phyloP scores from a whole-genome alignment of 805 yeast species.

The Candida namnaoensis region DNA sequence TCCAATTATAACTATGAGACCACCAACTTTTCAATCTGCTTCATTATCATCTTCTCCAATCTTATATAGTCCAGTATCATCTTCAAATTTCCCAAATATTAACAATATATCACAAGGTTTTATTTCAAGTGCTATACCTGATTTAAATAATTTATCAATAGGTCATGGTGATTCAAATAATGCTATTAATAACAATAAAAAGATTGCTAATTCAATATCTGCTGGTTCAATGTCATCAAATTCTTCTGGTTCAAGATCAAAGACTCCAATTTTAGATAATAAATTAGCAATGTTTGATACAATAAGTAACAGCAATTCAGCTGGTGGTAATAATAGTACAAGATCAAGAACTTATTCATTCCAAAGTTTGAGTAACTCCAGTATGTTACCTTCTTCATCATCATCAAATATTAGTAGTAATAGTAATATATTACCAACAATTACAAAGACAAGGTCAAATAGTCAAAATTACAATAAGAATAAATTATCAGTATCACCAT shows the following conservation, averaged over 20 bases:
- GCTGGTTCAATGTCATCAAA: not conserved
- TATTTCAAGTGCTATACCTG: slow-evolving; percentile 8
- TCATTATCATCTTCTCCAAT: slow-evolving; percentile 14
- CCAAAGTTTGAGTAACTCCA: not conserved
- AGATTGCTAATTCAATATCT: not conserved
- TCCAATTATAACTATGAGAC: slow-evolving; percentile 6
- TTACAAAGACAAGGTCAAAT: not conserved
- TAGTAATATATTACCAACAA: not conserved
- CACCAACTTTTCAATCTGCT: slow-evolving; percentile 4
- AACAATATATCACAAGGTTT: not conserved
- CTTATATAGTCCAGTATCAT: slow-evolving; percentile 11
- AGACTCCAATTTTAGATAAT: not conserved
- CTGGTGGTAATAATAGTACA: not conserved
- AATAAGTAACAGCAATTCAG: not conserved
- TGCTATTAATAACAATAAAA: not conserved
- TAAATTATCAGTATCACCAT: no score
- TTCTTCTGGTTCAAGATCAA: not conserved
- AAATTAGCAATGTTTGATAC: not conserved
- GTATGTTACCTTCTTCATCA: no score
- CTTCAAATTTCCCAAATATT: slow-evolving; percentile 1
- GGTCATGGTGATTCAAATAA: not conserved
- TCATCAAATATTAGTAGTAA: no score
- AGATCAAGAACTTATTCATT: not conserved
- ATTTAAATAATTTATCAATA: slow-evolving; percentile 1
- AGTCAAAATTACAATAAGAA: not conserved